Base-by-base conservation (phyloP, 2,329 filamentous ascomycete species). In the Eutypa lata region DNA sequence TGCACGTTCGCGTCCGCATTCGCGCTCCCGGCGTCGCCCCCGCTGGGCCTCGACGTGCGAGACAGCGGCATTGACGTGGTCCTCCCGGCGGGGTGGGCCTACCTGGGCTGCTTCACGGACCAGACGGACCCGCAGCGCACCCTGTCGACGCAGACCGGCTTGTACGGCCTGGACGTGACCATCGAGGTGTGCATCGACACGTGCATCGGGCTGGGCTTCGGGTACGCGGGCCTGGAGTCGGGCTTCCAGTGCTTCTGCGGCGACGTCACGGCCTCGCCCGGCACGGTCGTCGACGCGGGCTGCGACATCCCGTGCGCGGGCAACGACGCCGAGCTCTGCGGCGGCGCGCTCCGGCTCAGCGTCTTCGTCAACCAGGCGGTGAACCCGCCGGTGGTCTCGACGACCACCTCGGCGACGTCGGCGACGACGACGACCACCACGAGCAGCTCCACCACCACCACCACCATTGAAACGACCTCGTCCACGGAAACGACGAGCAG, bases 161-260 rank as follows among this genome's bases (percentile, higher is more conserved):
- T 44, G 2, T 3, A 8, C 7, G 42, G 42, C 21, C 11, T 4
- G 11, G 2, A 26, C 14, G 14, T 46, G 26, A 45, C 40, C 18
- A 45, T 50, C 40, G 26, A 35, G 21, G 8, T 13, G 19, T 50
- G 49, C 42, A 14, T 46, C 3, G 28, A 8, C 14, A 24, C 38
- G 18, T 50, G 48, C 14, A 16, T 7, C 7, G 2, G 28, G 16
- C 14, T 10, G 16, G 69, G 69, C 3, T 71, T 65, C 53, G 55
- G 53, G 4, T 73, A 73, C 51, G 75, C 74, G 10, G 75, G 75
- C 8, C 57, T 76, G 0, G 74, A 78, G 56, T 76, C 71, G 54
- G 65, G 62, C 19, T 62, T 60, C 18, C 71, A 78, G 56, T 79
- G 76, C 62, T 79, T 71, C 62, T 80, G 74, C 57, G 69, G 62